These are phyloP conservation scores for Nannochloris sp. DNA, from an alignment of 139 green algal genomes.

Conservation along the genomic window DNA sequence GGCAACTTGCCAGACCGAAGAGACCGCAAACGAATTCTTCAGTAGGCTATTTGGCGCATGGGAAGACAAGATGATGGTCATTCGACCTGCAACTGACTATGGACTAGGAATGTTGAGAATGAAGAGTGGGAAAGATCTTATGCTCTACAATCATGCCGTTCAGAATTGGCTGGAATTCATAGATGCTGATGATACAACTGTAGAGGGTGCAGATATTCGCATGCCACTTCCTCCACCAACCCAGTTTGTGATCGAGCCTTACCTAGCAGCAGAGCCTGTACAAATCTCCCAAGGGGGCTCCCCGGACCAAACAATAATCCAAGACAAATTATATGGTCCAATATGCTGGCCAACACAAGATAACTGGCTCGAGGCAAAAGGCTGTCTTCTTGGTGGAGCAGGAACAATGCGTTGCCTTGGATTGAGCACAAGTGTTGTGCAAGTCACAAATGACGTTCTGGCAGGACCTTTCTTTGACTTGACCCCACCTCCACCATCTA, in stretches of 20 bases:
- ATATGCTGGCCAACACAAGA: slow-evolving; percentile 13
- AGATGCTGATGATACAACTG: slow-evolving; percentile 5
- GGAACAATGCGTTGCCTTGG: slow-evolving; percentile 24
- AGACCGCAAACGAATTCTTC: slow-evolving; percentile 4
- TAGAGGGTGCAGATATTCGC: slow-evolving; percentile 3
- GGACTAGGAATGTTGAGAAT: background rate
- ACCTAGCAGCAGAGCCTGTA: background rate
- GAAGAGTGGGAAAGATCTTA: slow-evolving; percentile 3
- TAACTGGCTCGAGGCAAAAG: slow-evolving; percentile 22
- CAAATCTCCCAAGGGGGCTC: background rate
- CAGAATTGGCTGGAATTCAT: slow-evolving; percentile 11
- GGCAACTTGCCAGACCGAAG: slow-evolving; percentile 9
- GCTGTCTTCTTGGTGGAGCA: slow-evolving; percentile 12
- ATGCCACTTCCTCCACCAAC: slow-evolving; percentile 25
- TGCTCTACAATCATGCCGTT: slow-evolving; percentile 9
- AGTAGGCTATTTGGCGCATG: background rate
- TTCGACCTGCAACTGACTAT: slow-evolving; percentile 11
- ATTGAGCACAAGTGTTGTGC: slow-evolving; percentile 6
- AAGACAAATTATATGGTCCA: background rate
- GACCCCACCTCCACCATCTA: background rate
- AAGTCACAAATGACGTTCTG: background rate
- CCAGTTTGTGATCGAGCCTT: slow-evolving; percentile 24
- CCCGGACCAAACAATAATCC: background rate
- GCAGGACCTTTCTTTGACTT: background rate
- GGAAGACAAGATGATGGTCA: slow-evolving; percentile 5